These are phyloP conservation scores for Podospora didyma DNA, from an alignment of 495 filamentous ascomycete genomes.

Conservation along the genomic window DNA sequence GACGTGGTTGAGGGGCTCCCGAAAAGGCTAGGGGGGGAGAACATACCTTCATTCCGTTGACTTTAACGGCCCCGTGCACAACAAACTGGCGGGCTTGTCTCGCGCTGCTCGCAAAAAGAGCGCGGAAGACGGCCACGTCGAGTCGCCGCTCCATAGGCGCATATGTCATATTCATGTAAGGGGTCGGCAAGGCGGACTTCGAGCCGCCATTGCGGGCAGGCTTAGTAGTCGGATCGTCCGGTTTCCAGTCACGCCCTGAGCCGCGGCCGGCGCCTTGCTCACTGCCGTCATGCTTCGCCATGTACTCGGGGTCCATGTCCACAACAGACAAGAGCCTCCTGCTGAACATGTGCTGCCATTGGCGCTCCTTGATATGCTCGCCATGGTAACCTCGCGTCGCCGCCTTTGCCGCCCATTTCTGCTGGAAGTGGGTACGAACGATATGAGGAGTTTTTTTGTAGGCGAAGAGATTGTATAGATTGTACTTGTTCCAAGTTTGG, in stretches of 20 bases:
- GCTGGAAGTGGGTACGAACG: constrained; percentile 81
- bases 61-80: constrained; percentile 85
- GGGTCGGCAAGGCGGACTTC: constrained; percentile 39
- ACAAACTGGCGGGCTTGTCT: constrained; percentile 92
- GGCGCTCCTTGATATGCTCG: constrained; percentile 82
- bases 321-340: constrained; percentile 71
- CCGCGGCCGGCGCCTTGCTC: constrained; percentile 77
- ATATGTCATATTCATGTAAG: constrained; percentile 91
- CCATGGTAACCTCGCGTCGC: constrained; percentile 83
- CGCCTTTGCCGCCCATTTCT: constrained; percentile 92
- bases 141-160: constrained; percentile 85
- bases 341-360: constrained; percentile 91
- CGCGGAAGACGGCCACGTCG: constrained; percentile 86
- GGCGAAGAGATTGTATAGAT: constrained; percentile 82
- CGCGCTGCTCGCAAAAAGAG: constrained; percentile 91
- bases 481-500: constrained; percentile 97
- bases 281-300: constrained; percentile 77
- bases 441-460: constrained; percentile 29
- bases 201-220: not conserved
- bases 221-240: not conserved
- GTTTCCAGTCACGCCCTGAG: constrained; percentile 46
- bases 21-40: not conserved
- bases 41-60: constrained; percentile 90
- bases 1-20: too few relatives aligned
- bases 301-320: constrained; percentile 72